Conservation (phyloP, 1,284 basidiomycete species). For the Boletus smithii region DNA sequence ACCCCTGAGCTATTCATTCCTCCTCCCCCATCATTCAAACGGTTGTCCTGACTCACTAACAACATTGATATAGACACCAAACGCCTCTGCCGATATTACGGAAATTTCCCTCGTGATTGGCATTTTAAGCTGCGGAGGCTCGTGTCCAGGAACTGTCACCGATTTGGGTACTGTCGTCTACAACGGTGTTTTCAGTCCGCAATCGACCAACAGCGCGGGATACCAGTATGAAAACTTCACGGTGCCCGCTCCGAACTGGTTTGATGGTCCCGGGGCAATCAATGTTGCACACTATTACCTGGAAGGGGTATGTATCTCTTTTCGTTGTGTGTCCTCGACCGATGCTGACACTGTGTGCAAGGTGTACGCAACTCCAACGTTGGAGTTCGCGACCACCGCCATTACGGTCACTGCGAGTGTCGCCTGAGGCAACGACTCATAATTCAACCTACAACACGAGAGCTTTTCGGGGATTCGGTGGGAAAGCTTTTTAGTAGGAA, state of each 20-base stretch:
- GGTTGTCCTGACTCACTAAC: constrained; percentile 12
- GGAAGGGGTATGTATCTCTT: not conserved
- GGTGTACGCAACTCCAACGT: not conserved
- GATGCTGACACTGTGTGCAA: not conserved
- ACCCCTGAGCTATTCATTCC: not conserved
- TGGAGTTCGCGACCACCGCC: not conserved
- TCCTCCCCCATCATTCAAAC: not conserved
- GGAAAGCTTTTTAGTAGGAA: not conserved
- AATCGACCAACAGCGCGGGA: not conserved
- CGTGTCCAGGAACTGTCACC: not conserved
- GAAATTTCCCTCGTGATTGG: not conserved
- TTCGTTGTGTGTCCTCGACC: not conserved
- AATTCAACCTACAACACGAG: not conserved
- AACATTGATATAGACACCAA: not conserved
- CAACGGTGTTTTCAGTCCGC: not conserved
- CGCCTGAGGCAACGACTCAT: not conserved
- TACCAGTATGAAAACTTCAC: not conserved
- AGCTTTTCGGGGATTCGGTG: not conserved
- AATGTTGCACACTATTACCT: not conserved
- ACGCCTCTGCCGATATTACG: not conserved
- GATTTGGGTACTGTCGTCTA: not conserved
- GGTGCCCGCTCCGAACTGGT: not conserved
- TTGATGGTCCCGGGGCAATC: not conserved
- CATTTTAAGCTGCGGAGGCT: rapidly evolving
- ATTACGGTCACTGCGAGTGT: not conserved